Evolutionary conservation across 345 rosid species (phyloP), one percentile per base, ranked within the genome.

Genomic region (Gynandropsis gynandra): DNA sequence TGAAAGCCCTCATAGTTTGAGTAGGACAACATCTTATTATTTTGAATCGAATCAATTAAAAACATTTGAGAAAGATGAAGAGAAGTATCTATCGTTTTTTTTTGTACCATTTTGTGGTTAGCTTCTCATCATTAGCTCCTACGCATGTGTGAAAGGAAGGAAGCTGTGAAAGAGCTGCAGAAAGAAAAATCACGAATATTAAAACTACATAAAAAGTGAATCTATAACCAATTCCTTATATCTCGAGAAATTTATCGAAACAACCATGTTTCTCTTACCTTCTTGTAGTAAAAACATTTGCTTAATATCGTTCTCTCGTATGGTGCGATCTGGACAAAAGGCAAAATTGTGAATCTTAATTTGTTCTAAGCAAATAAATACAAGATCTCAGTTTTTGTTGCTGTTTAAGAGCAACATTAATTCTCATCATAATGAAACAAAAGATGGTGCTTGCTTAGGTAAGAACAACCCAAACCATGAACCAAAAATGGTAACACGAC

Each of bases 81-180:
- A 31, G 31, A 31, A 31, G 50, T 57, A 32, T 52, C 73, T 80
- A 92, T 97, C 98, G 60, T 78, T 81, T 40, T 85, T n/a, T 86
- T 67, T 82, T 80, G 70, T 92, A 92, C 97, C 97, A 87, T 64
- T 85, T 87, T 10, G 80, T 80, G 34, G 94, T 82, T 20, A 87
- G 70, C 64, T 78, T 87, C 75, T 92, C 97, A 69, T 87, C 98
- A 59, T 80, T 72, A 55, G 81, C 82, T 66, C 88, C 98, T 56
- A 92, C 93, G 68, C 98, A 87, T 46, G 98, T 92, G 78, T 87
- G 97, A 72, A 92, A 92, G 50, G 94, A 71, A 69, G 98, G 98
- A 71, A 92, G 96, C 47, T 93, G 74, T 21, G 95, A 76, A 29
- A 97, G 90, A 66, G 72, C 96, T 85, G 87, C 76, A 72, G 21